Conservation (phyloP, 2,329 filamentous ascomycete species). For the Basipetospora chlamydospora region DNA sequence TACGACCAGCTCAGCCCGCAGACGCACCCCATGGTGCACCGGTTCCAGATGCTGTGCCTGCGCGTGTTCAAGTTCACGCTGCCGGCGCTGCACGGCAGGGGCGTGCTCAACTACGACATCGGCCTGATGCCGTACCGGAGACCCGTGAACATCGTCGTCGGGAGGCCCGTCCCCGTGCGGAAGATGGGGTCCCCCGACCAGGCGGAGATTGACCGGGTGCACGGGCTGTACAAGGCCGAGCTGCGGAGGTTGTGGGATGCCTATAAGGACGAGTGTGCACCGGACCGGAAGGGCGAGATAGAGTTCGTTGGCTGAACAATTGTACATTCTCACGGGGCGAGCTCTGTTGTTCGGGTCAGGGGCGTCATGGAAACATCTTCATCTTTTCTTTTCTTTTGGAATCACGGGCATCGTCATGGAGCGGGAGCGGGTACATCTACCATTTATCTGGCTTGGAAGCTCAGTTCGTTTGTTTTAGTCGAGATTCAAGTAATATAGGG, state of each 20-base stretch:
- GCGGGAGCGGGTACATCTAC: no score
- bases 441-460: no score
- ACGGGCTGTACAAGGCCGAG: conserved; percentile 64
- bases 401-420: no score
- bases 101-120: conserved; percentile 95
- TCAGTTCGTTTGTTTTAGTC: no score
- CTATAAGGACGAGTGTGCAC: conserved; percentile 64
- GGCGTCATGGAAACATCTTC: no score
- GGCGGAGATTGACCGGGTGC: conserved; percentile 66
- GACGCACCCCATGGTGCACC: conserved; percentile 65
- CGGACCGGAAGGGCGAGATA: conserved; percentile 47
- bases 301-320: conserved; percentile 48
- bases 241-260: conserved; percentile 58
- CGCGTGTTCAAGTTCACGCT: conserved; percentile 83
- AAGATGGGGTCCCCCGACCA: conserved; percentile 50
- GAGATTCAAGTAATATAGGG: no score
- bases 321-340: no score
- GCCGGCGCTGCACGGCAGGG: conserved; percentile 76
- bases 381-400: neutral
- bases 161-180: conserved; percentile 60
- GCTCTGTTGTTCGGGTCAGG: no score
- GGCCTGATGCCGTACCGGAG: conserved; percentile 87
- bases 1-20: conserved; percentile 79
- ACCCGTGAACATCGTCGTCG: conserved; percentile 80
- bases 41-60: conserved; percentile 71